Evolutionary conservation across 345 rosid species (phyloP), one percentile per base, ranked within the genome.

Genomic region (Adansonia digitata): DNA sequence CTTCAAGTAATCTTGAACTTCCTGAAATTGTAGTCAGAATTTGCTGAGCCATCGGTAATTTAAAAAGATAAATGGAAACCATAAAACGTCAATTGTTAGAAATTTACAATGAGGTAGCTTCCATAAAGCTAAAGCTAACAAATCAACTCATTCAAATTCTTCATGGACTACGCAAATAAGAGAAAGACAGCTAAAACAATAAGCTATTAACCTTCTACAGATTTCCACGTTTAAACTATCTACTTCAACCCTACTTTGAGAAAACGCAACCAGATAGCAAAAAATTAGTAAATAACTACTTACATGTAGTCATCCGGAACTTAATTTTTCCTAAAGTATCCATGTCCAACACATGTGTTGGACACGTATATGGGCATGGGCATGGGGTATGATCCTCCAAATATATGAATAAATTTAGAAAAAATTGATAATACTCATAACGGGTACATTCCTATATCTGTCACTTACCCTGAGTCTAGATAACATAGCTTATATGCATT

Each of bases 1-100:
- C 88, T 94, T 94, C 90, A 94, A 84, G 83, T 91, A 92, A 77
- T 94, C 98, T 77, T 91, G 97, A 76, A 94, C 91, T 87, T 92
- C 94, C 98, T 94, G 82, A 66, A 66, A 66, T 56, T 56, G 6
- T 27, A 55, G 29, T 72, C 46, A n/a, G 20, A 56, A 18, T 31
- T 56, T 26, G 37, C 69, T 20, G 6, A 55, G 75, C 53, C 53
- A 43, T 22, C 7, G 37, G 14, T 43, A 67, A 67, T 26, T 15
- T 26, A 67, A 67, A 7, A 24, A 45, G 22, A 45, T 14, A 14
- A 7, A 45, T 14, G 45, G 20, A 35, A 35, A 62, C 5, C 0
- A 13, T 13, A 57, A n/a, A 64, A 37, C 4, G 15, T 18, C 26
- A 63, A 37, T 9, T 31, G 22, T 7, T 61, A 34, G 66, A 62